Base-by-base conservation (phyloP, 2,329 filamentous ascomycete species). In the Fusarium siculi region DNA sequence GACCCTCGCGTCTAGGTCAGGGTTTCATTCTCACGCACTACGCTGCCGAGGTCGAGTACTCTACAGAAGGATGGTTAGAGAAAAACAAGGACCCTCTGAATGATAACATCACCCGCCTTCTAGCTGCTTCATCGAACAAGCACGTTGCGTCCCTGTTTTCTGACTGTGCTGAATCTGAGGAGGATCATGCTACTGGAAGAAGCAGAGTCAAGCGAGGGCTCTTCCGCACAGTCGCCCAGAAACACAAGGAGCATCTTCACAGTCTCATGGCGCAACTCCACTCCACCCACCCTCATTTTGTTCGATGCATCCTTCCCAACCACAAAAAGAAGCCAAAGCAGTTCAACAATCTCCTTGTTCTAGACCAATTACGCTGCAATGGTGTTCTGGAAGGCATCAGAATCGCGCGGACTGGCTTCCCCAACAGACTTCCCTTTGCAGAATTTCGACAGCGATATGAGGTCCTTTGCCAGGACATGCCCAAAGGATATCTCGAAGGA, bases 61-160 rank as follows among this genome's bases (percentile, higher is more conserved):
- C 93, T 1, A 99, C 96, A 0, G 91, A 96, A 63, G 93, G 93
- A 65, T 99, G 96, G 96, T 85, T 99, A 39, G 96, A 98, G 82
- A 99, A 98, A 87, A 99, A 99, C 86, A 99, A 99, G 81, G 96
- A 99, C 78, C 97, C 96, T 3, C 83, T 99, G 50, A 98, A 98
- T 78, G 97, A 99, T 86, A 99, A 98, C 72, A 89, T 99, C 70
- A 99, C 97, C 1, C 90, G 94, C 28, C 87, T 99, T 12, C 88
- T 99, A 40, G 93, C 95, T 42, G 87, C 88, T 19, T 99, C 97
- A 2, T 90, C 88, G 5, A 92, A 98, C 80, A 90, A 89, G 71
- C 96, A 99, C 79, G 88, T 98, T 69, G 93, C 95, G 4, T 89
- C 88, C 43, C 87, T 99, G 1, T 99, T 99, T 81, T 86, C 89